phyloP scores from a whole-genome alignment of 2,329 filamentous ascomycete genomes.

The Fusarium tuaranense region DNA sequence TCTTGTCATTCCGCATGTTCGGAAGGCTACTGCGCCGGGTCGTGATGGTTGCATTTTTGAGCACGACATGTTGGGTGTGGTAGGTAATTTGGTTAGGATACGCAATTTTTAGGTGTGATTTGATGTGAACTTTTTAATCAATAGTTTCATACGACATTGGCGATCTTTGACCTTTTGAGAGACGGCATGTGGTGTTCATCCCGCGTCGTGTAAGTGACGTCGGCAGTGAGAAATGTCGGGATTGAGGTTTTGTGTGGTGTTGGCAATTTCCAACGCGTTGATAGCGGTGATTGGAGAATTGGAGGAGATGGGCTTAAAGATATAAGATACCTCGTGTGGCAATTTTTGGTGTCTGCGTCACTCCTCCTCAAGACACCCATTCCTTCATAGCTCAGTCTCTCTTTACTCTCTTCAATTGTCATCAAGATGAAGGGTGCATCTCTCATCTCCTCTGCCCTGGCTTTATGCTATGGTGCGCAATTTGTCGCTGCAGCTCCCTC shows the following conservation, averaged over 20 bases:
- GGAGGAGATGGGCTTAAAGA: background rate
- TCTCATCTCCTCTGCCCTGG: conserved; percentile 25
- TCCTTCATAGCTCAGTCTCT: background rate
- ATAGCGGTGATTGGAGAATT: background rate
- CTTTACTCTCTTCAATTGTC: background rate
- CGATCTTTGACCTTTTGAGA: conserved; percentile 31
- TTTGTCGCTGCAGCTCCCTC: conserved; percentile 25
- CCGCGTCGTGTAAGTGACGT: conserved; percentile 4
- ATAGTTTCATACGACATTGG: conserved; percentile 13
- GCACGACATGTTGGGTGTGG: conserved; percentile 13
- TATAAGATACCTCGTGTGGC: conserved; percentile 13
- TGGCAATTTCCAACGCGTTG: conserved; percentile 6
- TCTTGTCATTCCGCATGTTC: conserved; percentile 8
- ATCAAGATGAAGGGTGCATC: conserved; percentile 22
- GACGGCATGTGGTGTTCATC: background rate
- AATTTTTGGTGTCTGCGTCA: background rate
- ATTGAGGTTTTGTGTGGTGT: background rate
- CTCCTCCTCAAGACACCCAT: background rate
- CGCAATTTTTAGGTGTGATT: conserved; percentile 20
- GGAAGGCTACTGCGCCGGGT: background rate
- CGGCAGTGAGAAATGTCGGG: background rate
- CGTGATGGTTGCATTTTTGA: background rate
- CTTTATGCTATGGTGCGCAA: conserved; percentile 17
- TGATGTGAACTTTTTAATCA: conserved; percentile 2
- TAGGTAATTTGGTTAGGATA: background rate